Evolutionary conservation across 2,329 filamentous ascomycete genomes (phyloP), one percentile per base, ranked within the genome.

Genomic region (Botrytis paeoniae): DNA sequence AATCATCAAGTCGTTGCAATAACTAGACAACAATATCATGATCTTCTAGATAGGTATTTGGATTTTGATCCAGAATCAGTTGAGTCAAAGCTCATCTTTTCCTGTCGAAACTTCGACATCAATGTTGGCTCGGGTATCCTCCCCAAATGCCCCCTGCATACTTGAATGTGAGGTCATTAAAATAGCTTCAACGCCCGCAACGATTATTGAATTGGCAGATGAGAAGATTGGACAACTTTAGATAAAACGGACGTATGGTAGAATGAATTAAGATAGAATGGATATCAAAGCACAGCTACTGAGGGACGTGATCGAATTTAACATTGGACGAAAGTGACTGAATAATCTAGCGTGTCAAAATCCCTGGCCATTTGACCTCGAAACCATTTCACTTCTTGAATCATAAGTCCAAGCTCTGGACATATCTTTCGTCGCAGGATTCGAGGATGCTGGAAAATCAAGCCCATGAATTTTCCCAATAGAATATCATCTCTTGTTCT

Each of bases 91-190:
- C 29, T 20, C 32, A 35, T 29, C 6, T 9, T 32, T 51, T 25
- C 7, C 25, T 7, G 25, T 18, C 41, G 45, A 71, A 18, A 62
- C 61, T 25, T 73, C 66, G 45, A 73, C 68, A 29, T 71, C 51
- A 14, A 54, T 63, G 65, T 41, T 62, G 8, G 12, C 72, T 51
- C 57, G 35, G 3, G 45, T 71, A 22, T 73, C 69, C 6, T 66
- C 41, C 61, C 69, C 71, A 66, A 73, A 35, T 20, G 32, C 63
- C 41, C 43, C 43, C 57, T 18, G 69, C 69, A 71, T 73, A 54
- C 37, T 64, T 48, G 4, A 74, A 41, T 22, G 65, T 74, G 18
- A 75, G 39, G 35, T 74, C 69, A 25, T 35, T 43, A 41, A 41
- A 5, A 20, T 22, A 70, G 35, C 10, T 43, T 65, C 39, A 72